Conservation (phyloP, 2,329 filamentous ascomycete genomes). For the Beauveria australis region DNA sequence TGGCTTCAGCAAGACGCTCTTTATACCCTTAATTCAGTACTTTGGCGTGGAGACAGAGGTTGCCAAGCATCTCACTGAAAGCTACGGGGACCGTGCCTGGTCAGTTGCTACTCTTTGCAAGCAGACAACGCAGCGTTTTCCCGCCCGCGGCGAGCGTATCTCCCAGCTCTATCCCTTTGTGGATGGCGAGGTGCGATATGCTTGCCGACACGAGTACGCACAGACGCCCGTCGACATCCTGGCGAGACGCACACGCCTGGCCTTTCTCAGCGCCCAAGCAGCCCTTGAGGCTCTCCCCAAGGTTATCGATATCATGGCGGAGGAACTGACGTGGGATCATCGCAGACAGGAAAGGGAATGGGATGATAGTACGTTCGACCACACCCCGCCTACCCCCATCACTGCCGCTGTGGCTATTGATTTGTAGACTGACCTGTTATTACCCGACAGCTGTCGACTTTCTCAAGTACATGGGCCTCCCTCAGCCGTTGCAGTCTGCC, state of each 20-base stretch:
- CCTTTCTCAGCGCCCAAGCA: conserved; percentile 88
- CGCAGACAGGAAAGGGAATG: conserved; percentile 71
- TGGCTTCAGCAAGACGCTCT: conserved; percentile 79
- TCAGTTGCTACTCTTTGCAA: conserved; percentile 73
- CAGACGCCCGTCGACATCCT: conserved; percentile 85
- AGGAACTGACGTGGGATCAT: conserved; percentile 72
- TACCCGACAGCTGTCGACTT: conserved; percentile 44
- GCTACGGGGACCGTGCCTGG: conserved; percentile 91
- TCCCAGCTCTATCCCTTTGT: conserved; percentile 79
- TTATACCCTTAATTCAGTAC: conserved; percentile 92
- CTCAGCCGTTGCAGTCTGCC: conserved; percentile 47
- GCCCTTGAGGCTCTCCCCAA: conserved; percentile 76
- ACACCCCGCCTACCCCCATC: not conserved
- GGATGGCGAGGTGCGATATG: conserved; percentile 85
- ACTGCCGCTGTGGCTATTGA: not conserved
- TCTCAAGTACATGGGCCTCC: conserved; percentile 59
- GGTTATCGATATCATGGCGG: conserved; percentile 82
- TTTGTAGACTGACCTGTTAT: conserved; percentile 6
- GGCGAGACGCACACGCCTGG: conserved; percentile 73
- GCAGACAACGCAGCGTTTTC: conserved; percentile 71
- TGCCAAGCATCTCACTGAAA: conserved; percentile 76
- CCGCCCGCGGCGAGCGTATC: conserved; percentile 73
- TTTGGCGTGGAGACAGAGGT: conserved; percentile 89
- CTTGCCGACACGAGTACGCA: conserved; percentile 81
- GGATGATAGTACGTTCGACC: conserved; percentile 55